Conservation (phyloP, 257 asterid species). For the Avicennia marina region DNA sequence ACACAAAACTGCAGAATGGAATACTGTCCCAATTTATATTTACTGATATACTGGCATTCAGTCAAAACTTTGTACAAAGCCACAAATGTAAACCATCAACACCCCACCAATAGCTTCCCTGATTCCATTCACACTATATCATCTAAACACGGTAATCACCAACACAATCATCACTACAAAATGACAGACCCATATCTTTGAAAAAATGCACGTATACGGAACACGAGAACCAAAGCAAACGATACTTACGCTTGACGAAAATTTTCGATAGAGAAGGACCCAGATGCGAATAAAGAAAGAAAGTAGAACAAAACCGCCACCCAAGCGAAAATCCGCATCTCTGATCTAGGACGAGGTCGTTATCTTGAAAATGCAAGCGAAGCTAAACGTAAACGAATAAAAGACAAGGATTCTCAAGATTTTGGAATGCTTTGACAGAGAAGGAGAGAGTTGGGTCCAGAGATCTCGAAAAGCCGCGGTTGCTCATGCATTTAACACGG, state of each 20-base stretch:
- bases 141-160: too few species aligned
- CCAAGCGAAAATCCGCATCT: conserved; percentile 46
- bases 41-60: too few species aligned
- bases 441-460: neutral
- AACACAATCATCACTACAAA: conserved; percentile 6
- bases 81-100: too few species aligned
- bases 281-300: conserved; percentile 40
- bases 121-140: too few species aligned
- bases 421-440: conserved; percentile 11
- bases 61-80: too few species aligned
- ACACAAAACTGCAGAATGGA: too few species aligned
- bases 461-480: conserved; percentile 41
- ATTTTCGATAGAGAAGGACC: conserved; percentile 45
- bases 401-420: conserved; percentile 3
- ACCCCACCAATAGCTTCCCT: too few species aligned
- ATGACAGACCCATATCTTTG: neutral
- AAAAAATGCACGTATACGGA: neutral
- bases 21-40: too few species aligned
- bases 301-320: conserved; percentile 32
- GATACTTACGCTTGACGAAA: conserved; percentile 81
- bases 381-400: conserved; percentile 13
- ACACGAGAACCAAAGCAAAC: neutral
- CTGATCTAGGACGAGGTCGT: conserved; percentile 35
- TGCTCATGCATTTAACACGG: conserved; percentile 33
- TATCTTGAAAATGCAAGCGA: conserved; percentile 31